These are phyloP conservation scores for Verticillium longisporum DNA, from an alignment of 2,329 filamentous ascomycete species.

Conservation along the genomic window DNA sequence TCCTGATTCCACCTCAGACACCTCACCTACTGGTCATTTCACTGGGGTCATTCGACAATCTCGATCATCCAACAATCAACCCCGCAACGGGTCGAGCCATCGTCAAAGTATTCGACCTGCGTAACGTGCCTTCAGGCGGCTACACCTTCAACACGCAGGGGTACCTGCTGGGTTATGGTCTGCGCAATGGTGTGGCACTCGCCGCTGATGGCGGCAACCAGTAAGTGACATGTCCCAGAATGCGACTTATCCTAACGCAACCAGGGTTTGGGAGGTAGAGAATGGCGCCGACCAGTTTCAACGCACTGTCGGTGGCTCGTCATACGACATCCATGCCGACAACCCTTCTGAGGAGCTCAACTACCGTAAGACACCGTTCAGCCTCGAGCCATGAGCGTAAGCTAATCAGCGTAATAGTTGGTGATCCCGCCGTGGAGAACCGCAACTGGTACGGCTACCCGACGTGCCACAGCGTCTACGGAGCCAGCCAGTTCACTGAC, in stretches of 20 bases:
- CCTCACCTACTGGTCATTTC: conserved; percentile 30
- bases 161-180: conserved; percentile 30
- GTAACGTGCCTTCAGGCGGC: conserved; percentile 23
- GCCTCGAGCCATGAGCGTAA: neutral
- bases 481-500: conserved; percentile 14
- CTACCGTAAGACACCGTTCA: conserved; percentile 32
- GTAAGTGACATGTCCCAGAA: conserved; percentile 1
- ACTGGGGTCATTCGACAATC: conserved; percentile 29
- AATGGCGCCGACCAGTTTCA: conserved; percentile 47
- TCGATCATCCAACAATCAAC: conserved; percentile 26
- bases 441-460: conserved; percentile 50
- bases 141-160: conserved; percentile 32
- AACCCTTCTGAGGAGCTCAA: conserved; percentile 63
- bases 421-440: conserved; percentile 19
- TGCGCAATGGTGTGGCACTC: conserved; percentile 58
- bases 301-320: conserved; percentile 33
- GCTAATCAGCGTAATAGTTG: conserved; percentile 13
- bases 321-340: conserved; percentile 45
- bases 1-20: conserved; percentile 25
- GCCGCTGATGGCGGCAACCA: conserved; percentile 35
- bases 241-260: neutral
- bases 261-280: conserved; percentile 43
- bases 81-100: conserved; percentile 27
- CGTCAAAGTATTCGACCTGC: conserved; percentile 35
- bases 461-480: conserved; percentile 37